phyloP scores from a whole-genome alignment of 2,329 filamentous ascomycete genomes.

The Aureobasidium leucospermi region DNA sequence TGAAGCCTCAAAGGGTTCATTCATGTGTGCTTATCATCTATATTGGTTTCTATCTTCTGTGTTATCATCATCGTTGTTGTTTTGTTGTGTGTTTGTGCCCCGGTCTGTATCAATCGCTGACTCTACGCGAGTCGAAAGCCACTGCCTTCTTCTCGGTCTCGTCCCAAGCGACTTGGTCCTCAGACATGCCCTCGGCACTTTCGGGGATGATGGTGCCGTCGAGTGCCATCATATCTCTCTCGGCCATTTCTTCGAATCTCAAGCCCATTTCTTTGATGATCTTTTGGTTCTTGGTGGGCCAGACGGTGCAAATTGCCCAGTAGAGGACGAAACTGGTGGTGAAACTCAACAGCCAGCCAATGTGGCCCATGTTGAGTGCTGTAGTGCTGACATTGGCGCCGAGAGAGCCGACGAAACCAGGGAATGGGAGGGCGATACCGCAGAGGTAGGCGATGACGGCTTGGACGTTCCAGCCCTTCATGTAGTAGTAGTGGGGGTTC shows the following conservation, averaged over 20 bases:
- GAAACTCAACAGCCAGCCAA: conserved; percentile 60
- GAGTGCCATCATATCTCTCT: conserved; percentile 15
- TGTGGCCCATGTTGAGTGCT: conserved; percentile 38
- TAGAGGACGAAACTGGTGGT: conserved; percentile 49
- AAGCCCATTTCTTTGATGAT: conserved; percentile 29
- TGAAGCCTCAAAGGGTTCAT: too few relatives aligned
- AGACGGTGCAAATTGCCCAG: conserved; percentile 31
- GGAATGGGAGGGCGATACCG: conserved; percentile 49
- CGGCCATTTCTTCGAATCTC: conserved; percentile 23
- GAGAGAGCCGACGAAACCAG: conserved; percentile 44
- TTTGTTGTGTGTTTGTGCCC: neutral
- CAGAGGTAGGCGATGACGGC: conserved; percentile 49
- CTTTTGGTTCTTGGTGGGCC: conserved; percentile 32
- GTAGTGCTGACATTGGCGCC: conserved; percentile 29
- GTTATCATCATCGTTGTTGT: neutral
- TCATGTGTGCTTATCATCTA: neutral
- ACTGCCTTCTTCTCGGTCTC: conserved; percentile 7
- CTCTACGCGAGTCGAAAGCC: conserved; percentile 5
- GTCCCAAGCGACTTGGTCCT: conserved; percentile 1
- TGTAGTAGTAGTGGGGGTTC: conserved; percentile 45
- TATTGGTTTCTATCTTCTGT: neutral
- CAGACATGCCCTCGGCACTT: conserved; percentile 2
- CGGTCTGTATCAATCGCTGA: neutral
- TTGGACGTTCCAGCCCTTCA: conserved; percentile 49
- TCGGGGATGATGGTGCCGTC: conserved; percentile 19